Base-by-base conservation (phyloP, 1,284 basidiomycete genomes). In the Lentinula novae-zelandiae region DNA sequence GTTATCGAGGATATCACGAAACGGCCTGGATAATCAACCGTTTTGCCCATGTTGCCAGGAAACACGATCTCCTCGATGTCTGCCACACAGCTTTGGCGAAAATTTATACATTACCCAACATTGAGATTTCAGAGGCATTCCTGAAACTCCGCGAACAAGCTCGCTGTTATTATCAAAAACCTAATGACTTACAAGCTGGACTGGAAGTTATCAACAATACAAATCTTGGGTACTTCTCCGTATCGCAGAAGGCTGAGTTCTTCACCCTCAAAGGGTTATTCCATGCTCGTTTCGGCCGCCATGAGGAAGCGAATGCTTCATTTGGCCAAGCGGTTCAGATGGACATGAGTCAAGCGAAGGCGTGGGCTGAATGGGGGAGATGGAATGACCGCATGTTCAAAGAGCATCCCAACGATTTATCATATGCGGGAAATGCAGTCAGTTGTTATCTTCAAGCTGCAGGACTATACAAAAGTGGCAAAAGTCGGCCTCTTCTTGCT, bases 21-120 rank as follows among this genome's bases (percentile, higher is more conserved):
- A 99, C 96, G 0, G 97, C 97, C 3, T 99, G 97, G 98, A 99
- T 98, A 73, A 98, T 99, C 80, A 99, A 99, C 73, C 90, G 97
- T 8, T 99, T 99, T 71, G 98, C 98, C n/a, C 97, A 99, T 72
- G 95, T 98, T 59, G 96, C 98, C 31, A 84, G 97, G 62, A 98
- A 99, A 76, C 97, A 99, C 71, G 93, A 96, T 64, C 82, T 99
- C 9, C 83, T 96, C 57, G 96, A 99, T 58, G 96, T 98, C 57
- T 99, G 98, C 78, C 95, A 95, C 76, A 93, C 84, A 13, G 92
- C 93, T 1, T 81, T 99, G 67, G 97, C 93, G 72, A 98, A 95
- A 79, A 99, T 99, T 70, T 99, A 99, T 76, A 97, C 95, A 0
- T 78, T 99, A 40, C 98, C 98, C 22, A 99, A 99, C 75, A 99